Evolutionary conservation across 441 rosid species (phyloP).

Genomic region (Heliophila coronopifolia): DNA sequence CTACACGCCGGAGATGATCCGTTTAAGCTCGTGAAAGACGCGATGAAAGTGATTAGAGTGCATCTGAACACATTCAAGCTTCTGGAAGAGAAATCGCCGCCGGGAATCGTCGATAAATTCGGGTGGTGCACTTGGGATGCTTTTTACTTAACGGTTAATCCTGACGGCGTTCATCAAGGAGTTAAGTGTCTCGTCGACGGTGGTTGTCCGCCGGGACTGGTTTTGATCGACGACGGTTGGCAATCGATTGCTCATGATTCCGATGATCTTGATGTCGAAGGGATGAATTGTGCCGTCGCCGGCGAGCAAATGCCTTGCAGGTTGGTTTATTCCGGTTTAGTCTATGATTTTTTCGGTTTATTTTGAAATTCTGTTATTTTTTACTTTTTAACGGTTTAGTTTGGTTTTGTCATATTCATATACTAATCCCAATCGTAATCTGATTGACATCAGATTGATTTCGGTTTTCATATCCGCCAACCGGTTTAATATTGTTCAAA

Average conservation of each 20-base stretch:
- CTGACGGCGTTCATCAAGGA: constrained; percentile 68
- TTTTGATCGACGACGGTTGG: constrained; percentile 92
- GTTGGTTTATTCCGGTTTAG: constrained; percentile 29
- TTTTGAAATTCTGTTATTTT: too few species aligned
- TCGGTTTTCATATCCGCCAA: not conserved
- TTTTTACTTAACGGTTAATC: constrained; percentile 68
- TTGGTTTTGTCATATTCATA: not conserved
- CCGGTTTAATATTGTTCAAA: not conserved
- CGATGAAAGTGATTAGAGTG: constrained; percentile 50
- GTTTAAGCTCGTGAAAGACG: constrained; percentile 55
- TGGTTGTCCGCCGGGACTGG: constrained; percentile 88
- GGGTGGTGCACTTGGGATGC: constrained; percentile 99
- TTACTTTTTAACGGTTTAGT: not conserved
- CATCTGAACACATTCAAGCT: constrained; percentile 69
- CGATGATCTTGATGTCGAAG: constrained; percentile 65
- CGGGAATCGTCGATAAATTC: constrained; percentile 76
- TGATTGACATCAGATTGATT: not conserved
- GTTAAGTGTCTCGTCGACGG: constrained; percentile 66
- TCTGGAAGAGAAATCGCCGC: constrained; percentile 68
- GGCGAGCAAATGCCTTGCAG: constrained; percentile 97
- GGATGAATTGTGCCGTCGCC: constrained; percentile 59
- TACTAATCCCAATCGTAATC: not conserved
- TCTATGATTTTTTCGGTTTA: not conserved
- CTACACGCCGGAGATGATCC: constrained; percentile 68
- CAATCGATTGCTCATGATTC: constrained; percentile 68